Base-by-base conservation (phyloP, 2,329 filamentous ascomycete species). In the Raffaelea deltoideospora region DNA sequence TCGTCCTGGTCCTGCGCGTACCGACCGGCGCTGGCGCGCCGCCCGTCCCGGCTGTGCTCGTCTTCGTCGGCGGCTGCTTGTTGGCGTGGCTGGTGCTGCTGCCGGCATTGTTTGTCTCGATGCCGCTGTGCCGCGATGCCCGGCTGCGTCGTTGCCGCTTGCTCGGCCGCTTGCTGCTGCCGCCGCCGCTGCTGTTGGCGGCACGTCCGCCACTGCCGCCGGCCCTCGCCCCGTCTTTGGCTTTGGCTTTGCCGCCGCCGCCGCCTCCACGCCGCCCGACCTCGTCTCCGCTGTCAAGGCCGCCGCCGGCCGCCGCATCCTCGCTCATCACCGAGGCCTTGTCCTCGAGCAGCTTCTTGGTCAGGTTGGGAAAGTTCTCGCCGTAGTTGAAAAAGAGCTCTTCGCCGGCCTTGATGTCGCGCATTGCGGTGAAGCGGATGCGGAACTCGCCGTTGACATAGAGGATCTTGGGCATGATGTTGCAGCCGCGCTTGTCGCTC, bases 351-450 rank as follows among this genome's bases (percentile, higher is more conserved):
- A 66, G 51, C 41, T 66, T 67, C 52, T 68, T 65, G 24, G 61
- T 73, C 39, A 77, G 52, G 40, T 76, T 75, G 11, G 72, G 70
- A 47, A 79, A 78, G 42, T 76, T 71, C 48, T 76, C 69, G 30
- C 79, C 79, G 47, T 92, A 90, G 50, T 88, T 72, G 54, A 88
- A 92, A 50, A 85, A 80, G 1, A 92, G 59, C 54, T 90, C 83
- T 42, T 85, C 77, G 19, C 83, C 83, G 4, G 69, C 64, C 40
- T 67, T 64, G 48, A 90, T 79, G 29, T 79, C 67, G 2, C 71
- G 63, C 37, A 67, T 61, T 0, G 82, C 80, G 33, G 70, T 75
- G 47, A 90, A 79, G 31, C 76, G 79, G 51, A 90, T 84, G 13
- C 84, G 72, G 46, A 78, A 78, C 42, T 82, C 76, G 19, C 78